phyloP scores from a whole-genome alignment of 1,284 basidiomycete genomes.

The Pterulicium gracile region DNA sequence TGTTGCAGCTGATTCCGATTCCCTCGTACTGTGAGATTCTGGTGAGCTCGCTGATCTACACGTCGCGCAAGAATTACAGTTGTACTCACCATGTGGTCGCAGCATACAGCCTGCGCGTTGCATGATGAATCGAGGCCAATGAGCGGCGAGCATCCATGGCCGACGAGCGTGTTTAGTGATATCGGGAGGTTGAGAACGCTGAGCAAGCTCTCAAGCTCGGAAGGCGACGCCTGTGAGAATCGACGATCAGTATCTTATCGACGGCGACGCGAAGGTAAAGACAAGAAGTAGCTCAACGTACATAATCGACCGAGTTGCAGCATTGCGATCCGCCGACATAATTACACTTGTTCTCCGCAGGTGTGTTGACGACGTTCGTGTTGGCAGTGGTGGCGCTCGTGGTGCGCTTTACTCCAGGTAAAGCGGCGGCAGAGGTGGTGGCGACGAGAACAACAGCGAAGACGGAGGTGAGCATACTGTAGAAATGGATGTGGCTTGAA shows the following conservation, averaged over 20 bases:
- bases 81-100: not conserved
- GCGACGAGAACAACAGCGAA: not conserved
- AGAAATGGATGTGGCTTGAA: not conserved
- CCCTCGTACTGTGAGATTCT: not conserved
- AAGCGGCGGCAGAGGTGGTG: not conserved
- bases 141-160: not conserved
- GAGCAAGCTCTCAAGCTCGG: not conserved
- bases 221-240: not conserved
- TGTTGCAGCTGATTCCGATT: constrained; percentile 2
- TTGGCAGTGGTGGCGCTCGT: not conserved
- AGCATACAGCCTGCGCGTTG: not conserved
- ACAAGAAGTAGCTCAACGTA: no score
- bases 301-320: constrained; percentile 1
- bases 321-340: not conserved
- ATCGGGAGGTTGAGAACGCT: not conserved
- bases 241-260: not conserved
- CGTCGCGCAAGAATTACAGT: no score
- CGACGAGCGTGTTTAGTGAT: not conserved
- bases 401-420: not conserved
- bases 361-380: not conserved
- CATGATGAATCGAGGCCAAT: not conserved
- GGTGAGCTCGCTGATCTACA: not conserved
- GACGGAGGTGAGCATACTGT: not conserved
- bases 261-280: no score
- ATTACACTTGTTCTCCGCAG: constrained; percentile 1